Base-by-base conservation (phyloP, 164 flowering plant genomes). In the Saururus chinensis region DNA sequence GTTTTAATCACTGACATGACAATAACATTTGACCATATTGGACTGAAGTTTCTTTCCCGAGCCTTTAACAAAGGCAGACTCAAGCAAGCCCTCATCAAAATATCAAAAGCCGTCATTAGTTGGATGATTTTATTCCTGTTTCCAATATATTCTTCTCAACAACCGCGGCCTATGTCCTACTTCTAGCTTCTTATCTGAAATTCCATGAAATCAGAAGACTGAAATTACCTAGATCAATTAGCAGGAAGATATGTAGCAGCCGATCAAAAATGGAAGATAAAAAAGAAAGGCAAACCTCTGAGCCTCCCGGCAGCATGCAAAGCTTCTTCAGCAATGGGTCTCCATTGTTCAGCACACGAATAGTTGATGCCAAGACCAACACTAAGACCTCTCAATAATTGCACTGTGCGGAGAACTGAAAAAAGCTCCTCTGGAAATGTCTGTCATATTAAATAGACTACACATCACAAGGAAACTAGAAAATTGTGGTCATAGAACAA, bases 311-410 rank as follows among this genome's bases (percentile, higher is more conserved):
- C 91, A 26, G 5, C 62, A 42, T 26, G 65, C 40, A 89, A 61
- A 59, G 90, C 98, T 78, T 89, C 97, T 78, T 88, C 92, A 56
- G 98, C 98, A 58, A 93, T 80, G 51, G 98, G 90, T 73, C 81
- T 79, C 97, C 98, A 93, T 63, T 85, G 90, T 71, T 93, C 92
- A 9, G 95, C 84, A 65, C 97, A 89, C 1, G 97, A 89, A 73
- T 77, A 89, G 67, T 89, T 88, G 69, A 93, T 73, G 63, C 96
- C 97, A 52, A 93, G 70, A 42, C 98, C 98, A 51, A 89, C 95
- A 74, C 97, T 89, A 16, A 93, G 84, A 60, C 96, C 98, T 79
- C 98, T 87, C 60, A 92, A 71, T 19, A 92, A 78, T 70, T 82
- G 88, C 66, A 92, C 87, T 0, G 96, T 86, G 11, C 98, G 92